Evolutionary conservation across 2,329 filamentous ascomycete species (phyloP), one percentile per base, ranked within the genome.

Genomic region (Pseudogymnoascus sp.): DNA sequence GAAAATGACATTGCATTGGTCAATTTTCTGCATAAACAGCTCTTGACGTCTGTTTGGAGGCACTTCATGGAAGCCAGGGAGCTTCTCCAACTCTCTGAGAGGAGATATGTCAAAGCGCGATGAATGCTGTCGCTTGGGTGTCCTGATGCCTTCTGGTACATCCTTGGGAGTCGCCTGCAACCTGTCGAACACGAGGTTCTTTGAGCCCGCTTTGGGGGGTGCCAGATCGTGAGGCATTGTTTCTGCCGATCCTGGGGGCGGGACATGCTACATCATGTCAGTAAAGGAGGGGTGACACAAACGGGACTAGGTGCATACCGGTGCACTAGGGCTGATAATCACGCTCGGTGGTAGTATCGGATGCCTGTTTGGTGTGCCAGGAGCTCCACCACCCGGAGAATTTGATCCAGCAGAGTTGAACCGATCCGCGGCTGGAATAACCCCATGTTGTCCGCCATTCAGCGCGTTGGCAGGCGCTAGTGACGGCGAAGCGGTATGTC

Each of bases 1-100:
- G 73, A 99, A 99, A 70, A 99, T 99, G 78, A 99, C 95, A 73
- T 99, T 99, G 80, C 94, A 99, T 75, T 99, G 94, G 71, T 97
- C 94, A 68, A 99, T 94, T 81, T 99, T 99, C 73, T 97, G 92
- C 92, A 99, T 97, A 77, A 99, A 99, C 15, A 99, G 83, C 69
- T 97, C 93, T 76, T 97, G 92, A 64, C 94, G 86, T 65, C 93
- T 86, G 73, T 96, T 96, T 14, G 94, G 94, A 9, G 93, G 89
- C 25, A 97, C 94, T 75, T 99, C 94, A 71, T 99, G 94, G 75
- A 99, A 99, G 36, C 94, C 94, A 1, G 94, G 93, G 22, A 99
- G 81, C 77, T 99, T 99, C 75, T 99, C 94, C 58, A 99, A 81
- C 75, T 99, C 94, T 70, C 94, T 86, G 74, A 97, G 92, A 65